Base-by-base conservation (phyloP, 192 early-diverging fungal genomes). In the Coemansia sp. region DNA sequence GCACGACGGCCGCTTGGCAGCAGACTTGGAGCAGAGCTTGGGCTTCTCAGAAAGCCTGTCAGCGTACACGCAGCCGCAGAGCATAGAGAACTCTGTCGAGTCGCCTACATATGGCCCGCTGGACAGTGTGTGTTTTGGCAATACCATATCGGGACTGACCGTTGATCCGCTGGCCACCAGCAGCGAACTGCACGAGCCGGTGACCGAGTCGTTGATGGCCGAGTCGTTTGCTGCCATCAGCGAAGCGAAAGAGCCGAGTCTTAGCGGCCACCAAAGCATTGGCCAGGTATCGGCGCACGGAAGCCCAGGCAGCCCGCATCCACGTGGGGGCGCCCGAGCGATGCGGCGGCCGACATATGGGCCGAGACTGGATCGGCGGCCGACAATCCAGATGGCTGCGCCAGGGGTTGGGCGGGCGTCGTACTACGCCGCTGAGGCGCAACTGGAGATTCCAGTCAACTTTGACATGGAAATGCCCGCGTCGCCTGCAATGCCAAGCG, bases 391-490 rank as follows among this genome's bases (percentile, higher is more conserved):
- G 14, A 48, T 53, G 23, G 27, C 54, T 11, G 23, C 31, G 17
- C 21, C 19, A 3, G 62, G 62, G 4, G 35, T 43, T 19, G 74
- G 74, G 16, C 65, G 74, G 22, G 47, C 53, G 7, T 77, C 75
- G 43, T 77, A 77, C 66, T 77, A 72, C 52, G 61, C 66, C 2
- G 61, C 61, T 10, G 65, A 69, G 45, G 8, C 65, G 1, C 65
- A 68, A 49, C 75, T 68, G n/a, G 75, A 77, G 22, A 56, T 77
- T 19, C 75, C 75, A 8, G 66, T 62, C 31, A 77, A 65, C 62
- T 77, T 77, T 58, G 75, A 77, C 59, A 47, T 77, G 60, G 54
- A 38, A 47, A 31, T 61, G 11, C 60, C 47, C 12, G 54, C 12
- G 19, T 56, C 47, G 31, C 58, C 64, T 12, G n/a, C 39, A 29